Conservation (phyloP, 352 stramenopile genomes). For the Thalassiosira mediterranea region DNA sequence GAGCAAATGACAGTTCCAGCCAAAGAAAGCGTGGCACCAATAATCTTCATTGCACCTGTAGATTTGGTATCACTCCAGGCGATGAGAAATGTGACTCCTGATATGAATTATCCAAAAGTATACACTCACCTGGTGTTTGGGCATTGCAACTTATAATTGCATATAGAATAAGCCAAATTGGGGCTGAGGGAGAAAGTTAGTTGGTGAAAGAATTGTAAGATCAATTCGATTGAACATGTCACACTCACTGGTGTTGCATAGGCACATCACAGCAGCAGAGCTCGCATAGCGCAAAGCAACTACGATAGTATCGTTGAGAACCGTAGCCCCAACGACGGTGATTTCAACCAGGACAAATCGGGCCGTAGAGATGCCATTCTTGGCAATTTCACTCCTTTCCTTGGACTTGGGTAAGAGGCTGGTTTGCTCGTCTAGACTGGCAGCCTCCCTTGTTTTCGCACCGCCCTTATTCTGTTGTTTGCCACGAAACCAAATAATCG, state of each 20-base stretch:
- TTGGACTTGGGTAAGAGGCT: neutral
- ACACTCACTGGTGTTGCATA: slow-evolving; percentile 31
- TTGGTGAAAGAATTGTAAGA: too few relatives aligned
- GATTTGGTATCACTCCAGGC: too few relatives aligned
- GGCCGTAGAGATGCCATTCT: neutral
- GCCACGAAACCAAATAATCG: slow-evolving; percentile 3
- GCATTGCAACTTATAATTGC: slow-evolving; percentile 17
- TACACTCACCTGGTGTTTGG: slow-evolving; percentile 4
- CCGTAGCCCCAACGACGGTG: slow-evolving; percentile 15
- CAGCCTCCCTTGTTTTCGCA: too few relatives aligned
- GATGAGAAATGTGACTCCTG: too few relatives aligned
- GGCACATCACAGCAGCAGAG: slow-evolving; percentile 33
- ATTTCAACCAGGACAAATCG: slow-evolving; percentile 14
- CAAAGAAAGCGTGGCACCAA: slow-evolving; percentile 17
- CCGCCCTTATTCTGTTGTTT: neutral
- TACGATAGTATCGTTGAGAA: slow-evolving; percentile 28
- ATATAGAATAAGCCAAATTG: slow-evolving; percentile 32
- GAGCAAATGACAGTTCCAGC: slow-evolving; percentile 21
- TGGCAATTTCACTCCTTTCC: neutral
- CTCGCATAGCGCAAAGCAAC: slow-evolving; percentile 26
- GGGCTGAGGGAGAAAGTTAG: slow-evolving; percentile 11
- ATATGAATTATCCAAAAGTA: neutral
- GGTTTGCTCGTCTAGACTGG: neutral
- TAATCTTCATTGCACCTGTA: slow-evolving; percentile 7
- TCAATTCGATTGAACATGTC: neutral